phyloP scores from a whole-genome alignment of 331 rosid species.

The Erythrophleum ivorense region DNA sequence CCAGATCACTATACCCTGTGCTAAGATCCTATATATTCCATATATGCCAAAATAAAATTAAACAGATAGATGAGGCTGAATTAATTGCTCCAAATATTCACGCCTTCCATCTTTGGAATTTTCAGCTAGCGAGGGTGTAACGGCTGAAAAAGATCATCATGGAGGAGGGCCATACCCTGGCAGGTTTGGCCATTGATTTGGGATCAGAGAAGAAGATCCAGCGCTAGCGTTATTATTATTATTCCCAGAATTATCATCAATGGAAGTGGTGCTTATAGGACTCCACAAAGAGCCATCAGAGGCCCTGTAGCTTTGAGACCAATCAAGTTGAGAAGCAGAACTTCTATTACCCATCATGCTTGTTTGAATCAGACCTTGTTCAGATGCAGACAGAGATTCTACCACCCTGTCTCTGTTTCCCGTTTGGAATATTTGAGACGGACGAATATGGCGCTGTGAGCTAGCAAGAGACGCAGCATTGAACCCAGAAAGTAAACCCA shows the following conservation, averaged over 20 bases:
- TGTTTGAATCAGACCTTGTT: neutral
- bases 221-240: conserved; percentile 1
- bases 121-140: conserved; percentile 8
- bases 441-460: conserved; percentile 18
- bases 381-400: conserved; percentile 1
- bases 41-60: conserved; percentile 10
- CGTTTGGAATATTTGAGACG: neutral
- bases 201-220: conserved; percentile 39
- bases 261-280: conserved; percentile 45
- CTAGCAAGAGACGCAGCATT: conserved; percentile 23
- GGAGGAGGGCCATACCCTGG: conserved; percentile 49
- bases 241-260: conserved; percentile 11
- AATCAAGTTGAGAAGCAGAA: conserved; percentile 31
- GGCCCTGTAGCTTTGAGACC: conserved; percentile 40
- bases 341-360: neutral
- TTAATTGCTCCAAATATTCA: neutral
- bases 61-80: conserved; percentile 26
- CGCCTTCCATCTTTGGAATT: neutral
- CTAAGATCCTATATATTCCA: neutral
- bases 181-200: conserved; percentile 58
- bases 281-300: conserved; percentile 48
- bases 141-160: conserved; percentile 28
- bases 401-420: neutral
- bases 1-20: too few relatives aligned
- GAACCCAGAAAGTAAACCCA: conserved; percentile 45